Conservation (phyloP, 148 eudicot species). For the Cornus suecica region DNA sequence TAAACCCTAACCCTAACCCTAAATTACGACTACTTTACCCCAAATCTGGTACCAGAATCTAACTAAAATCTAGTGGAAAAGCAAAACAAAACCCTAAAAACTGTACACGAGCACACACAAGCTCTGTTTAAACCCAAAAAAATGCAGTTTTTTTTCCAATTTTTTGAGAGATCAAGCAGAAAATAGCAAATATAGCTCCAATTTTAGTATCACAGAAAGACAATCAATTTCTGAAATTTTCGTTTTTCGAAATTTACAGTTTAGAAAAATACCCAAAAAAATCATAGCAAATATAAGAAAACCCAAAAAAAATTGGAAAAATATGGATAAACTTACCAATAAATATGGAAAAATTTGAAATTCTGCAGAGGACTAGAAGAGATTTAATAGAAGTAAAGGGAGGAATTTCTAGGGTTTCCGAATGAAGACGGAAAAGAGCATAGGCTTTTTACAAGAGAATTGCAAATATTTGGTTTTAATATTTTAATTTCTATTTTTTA, state of each 20-base stretch:
- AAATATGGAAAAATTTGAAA: constrained; percentile 21
- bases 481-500: constrained; percentile 4
- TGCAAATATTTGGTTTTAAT: constrained; percentile 5
- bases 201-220: constrained; percentile 4
- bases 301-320: constrained; percentile 1
- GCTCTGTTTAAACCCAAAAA: not conserved
- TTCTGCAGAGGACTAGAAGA: constrained; percentile 6
- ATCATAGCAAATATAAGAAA: not conserved
- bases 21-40: not conserved
- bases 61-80: not conserved
- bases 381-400: not conserved
- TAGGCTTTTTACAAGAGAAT: constrained; percentile 13
- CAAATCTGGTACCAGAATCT: not conserved
- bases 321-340: constrained; percentile 17
- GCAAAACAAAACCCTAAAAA: not conserved
- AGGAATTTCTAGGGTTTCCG: constrained; percentile 15
- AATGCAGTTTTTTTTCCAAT: not conserved
- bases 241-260: constrained; percentile 11
- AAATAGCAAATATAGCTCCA: not conserved
- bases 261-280: not conserved
- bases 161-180: constrained; percentile 10
- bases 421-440: constrained; percentile 8
- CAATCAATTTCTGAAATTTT: not conserved
- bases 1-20: constrained; percentile 11
- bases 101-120: not conserved